Evolutionary conservation across 257 asterid genomes (phyloP).

Genomic region (Solanum peruvianum): DNA sequence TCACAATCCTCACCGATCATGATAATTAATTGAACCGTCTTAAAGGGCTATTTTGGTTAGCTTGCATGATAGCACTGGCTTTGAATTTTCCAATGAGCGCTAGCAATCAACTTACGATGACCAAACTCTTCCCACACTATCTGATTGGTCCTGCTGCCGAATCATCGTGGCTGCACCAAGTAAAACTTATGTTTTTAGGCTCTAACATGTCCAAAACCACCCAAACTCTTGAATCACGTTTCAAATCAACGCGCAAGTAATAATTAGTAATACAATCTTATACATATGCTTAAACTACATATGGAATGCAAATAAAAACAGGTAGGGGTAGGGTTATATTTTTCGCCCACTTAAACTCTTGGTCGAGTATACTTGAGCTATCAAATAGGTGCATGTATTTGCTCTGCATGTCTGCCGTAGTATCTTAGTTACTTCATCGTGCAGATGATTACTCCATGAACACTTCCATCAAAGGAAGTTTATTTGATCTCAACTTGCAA

Average conservation of each 20-base stretch:
- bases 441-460: neutral
- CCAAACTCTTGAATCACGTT: neutral
- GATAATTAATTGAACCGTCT: neutral
- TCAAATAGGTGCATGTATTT: neutral
- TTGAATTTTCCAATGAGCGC: neutral
- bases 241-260: neutral
- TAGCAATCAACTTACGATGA: neutral
- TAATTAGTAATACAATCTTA: neutral
- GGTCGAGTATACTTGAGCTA: neutral
- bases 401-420: neutral
- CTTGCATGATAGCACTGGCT: neutral
- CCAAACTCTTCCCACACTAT: neutral
- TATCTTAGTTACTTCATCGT: neutral
- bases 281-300: neutral
- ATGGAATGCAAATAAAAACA: neutral
- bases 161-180: neutral
- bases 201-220: neutral
- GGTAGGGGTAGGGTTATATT: neutral
- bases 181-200: neutral
- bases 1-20: neutral
- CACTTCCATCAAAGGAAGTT: neutral
- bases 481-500: neutral
- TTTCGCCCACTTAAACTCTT: neutral
- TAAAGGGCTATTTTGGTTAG: neutral
- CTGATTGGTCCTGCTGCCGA: neutral